Evolutionary conservation across 176 grass and related monocot genomes (phyloP).

Genomic region (Cocos nucifera): DNA sequence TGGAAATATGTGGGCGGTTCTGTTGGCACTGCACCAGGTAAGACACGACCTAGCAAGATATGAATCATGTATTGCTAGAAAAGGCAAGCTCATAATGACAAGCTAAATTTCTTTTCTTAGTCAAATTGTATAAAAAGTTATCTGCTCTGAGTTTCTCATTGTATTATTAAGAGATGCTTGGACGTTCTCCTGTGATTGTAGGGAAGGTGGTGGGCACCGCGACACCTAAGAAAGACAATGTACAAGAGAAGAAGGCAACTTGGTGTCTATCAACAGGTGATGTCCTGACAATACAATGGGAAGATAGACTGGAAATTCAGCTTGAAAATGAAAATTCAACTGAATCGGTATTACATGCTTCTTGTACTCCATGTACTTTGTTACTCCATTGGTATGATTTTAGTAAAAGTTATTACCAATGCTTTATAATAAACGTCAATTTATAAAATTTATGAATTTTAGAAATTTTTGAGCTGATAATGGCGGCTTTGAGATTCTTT

Average conservation of each 20-base stretch:
- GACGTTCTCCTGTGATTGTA: slow-evolving; percentile 36
- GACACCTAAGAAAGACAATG: slow-evolving; percentile 40
- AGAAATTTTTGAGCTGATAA: too few species aligned
- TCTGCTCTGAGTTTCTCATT: not conserved
- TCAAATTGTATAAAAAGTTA: too few species aligned
- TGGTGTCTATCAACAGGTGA: slow-evolving; percentile 80
- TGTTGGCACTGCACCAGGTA: slow-evolving; percentile 84
- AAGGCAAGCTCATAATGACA: not conserved
- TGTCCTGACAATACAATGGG: slow-evolving; percentile 50
- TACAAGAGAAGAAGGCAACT: slow-evolving; percentile 37
- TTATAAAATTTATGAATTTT: too few species aligned
- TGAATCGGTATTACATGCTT: slow-evolving; percentile 34
- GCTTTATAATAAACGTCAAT: too few species aligned
- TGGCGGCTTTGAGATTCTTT: too few species aligned
- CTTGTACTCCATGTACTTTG: too few species aligned
- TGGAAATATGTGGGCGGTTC: slow-evolving; percentile 85
- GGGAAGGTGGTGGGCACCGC: slow-evolving; percentile 77
- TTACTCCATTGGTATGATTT: too few species aligned
- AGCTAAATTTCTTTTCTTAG: too few species aligned
- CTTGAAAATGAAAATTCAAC: slow-evolving; percentile 56
- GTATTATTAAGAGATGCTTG: slow-evolving; percentile 4
- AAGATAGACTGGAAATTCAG: slow-evolving; percentile 45
- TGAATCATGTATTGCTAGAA: not conserved
- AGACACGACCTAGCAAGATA: not conserved
- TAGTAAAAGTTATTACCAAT: too few species aligned